These are phyloP conservation scores for Carex littledalei DNA, from an alignment of 176 grass and related monocot species.

Conservation along the genomic window DNA sequence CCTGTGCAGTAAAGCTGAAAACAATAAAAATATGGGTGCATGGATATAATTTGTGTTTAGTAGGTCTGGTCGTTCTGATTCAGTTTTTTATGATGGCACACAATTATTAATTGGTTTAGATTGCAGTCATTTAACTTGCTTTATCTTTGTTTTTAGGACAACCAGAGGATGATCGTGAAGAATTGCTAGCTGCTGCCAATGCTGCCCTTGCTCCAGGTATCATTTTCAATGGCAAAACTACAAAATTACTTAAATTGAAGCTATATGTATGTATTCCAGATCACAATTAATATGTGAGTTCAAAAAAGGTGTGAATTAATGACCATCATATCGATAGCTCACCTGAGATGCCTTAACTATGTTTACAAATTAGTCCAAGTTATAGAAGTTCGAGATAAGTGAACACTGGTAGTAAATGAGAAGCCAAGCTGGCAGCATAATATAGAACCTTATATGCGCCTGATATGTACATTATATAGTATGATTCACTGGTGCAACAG, in stretches of 20 bases:
- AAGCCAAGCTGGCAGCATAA: background rate
- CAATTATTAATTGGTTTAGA: background rate
- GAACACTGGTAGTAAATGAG: background rate
- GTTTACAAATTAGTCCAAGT: background rate
- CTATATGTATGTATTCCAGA: background rate
- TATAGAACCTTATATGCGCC: background rate
- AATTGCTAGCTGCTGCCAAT: conserved; percentile 58
- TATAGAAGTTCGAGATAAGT: background rate
- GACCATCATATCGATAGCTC: background rate
- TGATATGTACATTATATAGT: background rate
- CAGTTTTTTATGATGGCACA: background rate
- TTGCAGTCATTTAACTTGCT: conserved; percentile 24
- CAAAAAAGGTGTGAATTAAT: background rate
- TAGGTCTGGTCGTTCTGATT: background rate
- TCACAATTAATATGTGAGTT: background rate
- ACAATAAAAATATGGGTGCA: background rate
- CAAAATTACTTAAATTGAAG: conserved; percentile 25
- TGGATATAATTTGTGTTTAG: background rate
- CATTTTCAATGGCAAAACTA: conserved; percentile 10
- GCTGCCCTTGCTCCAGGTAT: conserved; percentile 50
- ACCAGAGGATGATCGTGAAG: conserved; percentile 59
- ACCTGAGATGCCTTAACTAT: background rate
- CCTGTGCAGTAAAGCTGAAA: conserved; percentile 14
- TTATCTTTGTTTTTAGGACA: conserved; percentile 43
- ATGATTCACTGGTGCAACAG: background rate